phyloP scores from a whole-genome alignment of 2,329 filamentous ascomycete genomes.

The Colletotrichum sidae region DNA sequence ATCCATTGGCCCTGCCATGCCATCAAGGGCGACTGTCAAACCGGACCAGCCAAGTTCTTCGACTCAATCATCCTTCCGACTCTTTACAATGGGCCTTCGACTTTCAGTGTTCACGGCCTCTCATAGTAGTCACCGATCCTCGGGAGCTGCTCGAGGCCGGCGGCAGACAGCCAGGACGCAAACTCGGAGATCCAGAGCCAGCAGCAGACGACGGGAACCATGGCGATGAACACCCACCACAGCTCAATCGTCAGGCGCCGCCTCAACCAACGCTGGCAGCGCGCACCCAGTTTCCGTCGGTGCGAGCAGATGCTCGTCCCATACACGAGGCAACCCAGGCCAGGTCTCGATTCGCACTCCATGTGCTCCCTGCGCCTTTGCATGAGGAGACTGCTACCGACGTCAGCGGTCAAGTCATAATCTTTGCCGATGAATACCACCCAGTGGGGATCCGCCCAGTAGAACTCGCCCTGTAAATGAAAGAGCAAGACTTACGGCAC shows the following conservation, averaged over 20 bases:
- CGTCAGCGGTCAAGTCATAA: not conserved
- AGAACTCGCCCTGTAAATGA: too few relatives aligned
- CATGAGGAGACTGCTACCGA: slow-evolving; percentile 64
- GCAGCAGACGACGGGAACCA: slow-evolving; percentile 53
- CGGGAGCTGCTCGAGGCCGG: too few relatives aligned
- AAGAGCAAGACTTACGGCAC: slow-evolving; percentile 58
- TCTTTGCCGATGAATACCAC: too few relatives aligned
- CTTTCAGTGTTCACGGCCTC: too few relatives aligned
- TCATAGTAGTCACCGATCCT: too few relatives aligned
- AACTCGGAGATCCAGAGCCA: slow-evolving; percentile 49
- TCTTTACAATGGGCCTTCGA: too few relatives aligned
- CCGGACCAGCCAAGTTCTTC: too few relatives aligned
- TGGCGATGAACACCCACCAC: slow-evolving; percentile 61
- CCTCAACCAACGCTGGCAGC: slow-evolving; percentile 57
- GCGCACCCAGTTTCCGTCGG: slow-evolving; percentile 57
- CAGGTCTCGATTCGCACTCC: slow-evolving; percentile 69
- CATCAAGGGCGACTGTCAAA: too few relatives aligned
- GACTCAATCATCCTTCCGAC: too few relatives aligned
- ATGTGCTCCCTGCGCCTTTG: slow-evolving; percentile 68
- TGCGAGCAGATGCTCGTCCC: slow-evolving; percentile 62
- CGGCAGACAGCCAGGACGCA: not conserved
- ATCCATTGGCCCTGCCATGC: too few relatives aligned
- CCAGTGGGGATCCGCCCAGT: too few relatives aligned
- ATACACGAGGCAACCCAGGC: slow-evolving; percentile 66
- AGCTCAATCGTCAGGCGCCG: slow-evolving; percentile 57